Conservation (phyloP, 345 rosid species). For the Citrus cavaleriei region DNA sequence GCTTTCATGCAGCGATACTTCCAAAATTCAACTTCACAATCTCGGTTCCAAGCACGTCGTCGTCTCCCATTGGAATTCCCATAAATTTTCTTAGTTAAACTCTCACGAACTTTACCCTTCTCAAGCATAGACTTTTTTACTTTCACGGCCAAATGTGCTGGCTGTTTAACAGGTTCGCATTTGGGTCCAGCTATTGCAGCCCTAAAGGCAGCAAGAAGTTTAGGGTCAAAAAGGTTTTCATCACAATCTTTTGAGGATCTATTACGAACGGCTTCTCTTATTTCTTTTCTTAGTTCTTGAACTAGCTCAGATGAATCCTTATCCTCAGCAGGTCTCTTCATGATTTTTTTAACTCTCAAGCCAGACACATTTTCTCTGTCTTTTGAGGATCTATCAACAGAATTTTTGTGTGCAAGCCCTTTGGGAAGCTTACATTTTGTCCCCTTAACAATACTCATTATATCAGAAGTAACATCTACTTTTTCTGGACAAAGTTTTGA, state of each 20-base stretch:
- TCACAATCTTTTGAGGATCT: conserved; percentile 58
- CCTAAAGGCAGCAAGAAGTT: conserved; percentile 93
- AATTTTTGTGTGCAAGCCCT: conserved; percentile 22
- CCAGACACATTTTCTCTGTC: conserved; percentile 57
- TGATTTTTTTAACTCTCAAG: conserved; percentile 90
- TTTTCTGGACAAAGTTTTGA: conserved; percentile 15
- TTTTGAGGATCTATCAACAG: conserved; percentile 37
- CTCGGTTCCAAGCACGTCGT: conserved; percentile 90
- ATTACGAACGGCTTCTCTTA: conserved; percentile 82
- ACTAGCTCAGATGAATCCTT: conserved; percentile 65
- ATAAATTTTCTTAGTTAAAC: conserved; percentile 90
- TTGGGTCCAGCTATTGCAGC: conserved; percentile 70
- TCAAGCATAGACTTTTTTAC: conserved; percentile 79
- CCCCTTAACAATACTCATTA: conserved; percentile 77
- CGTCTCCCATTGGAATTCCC: conserved; percentile 80
- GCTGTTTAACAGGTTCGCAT: conserved; percentile 47
- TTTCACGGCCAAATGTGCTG: conserved; percentile 60
- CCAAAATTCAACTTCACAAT: conserved; percentile 99
- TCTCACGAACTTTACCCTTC: conserved; percentile 96
- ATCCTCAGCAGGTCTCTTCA: conserved; percentile 63
- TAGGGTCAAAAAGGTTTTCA: conserved; percentile 70
- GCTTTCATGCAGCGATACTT: conserved; percentile 81
- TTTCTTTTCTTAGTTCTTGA: conserved; percentile 82
- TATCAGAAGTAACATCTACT: conserved; percentile 33
- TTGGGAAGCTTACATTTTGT: conserved; percentile 32